Percentiles rank a stretch among this genome's conserved stretches.
Conservation (phyloP, 2,329 filamentous ascomycete species). For the Talaromyces sp. region DNA sequence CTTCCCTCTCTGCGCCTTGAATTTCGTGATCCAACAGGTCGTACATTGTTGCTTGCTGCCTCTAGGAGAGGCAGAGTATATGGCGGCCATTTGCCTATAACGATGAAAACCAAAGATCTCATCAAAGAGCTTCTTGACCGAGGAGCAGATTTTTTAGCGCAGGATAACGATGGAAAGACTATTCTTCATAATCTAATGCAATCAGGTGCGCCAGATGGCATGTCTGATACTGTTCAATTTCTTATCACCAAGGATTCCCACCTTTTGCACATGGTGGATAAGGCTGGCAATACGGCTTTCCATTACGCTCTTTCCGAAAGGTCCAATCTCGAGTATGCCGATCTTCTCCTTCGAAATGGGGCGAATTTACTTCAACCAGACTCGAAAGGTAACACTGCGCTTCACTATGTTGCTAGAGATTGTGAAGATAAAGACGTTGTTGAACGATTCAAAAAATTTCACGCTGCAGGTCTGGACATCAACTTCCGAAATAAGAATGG, state of each 20-base stretch:
- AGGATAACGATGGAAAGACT: slow-evolving; percentile 18
- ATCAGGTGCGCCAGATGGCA: background rate
- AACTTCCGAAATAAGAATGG: too few relatives aligned
- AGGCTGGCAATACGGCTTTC: slow-evolving; percentile 2
- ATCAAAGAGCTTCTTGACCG: slow-evolving; percentile 15
- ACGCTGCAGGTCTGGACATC: too few relatives aligned
- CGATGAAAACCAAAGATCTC: background rate
- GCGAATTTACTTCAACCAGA: slow-evolving; percentile 9
- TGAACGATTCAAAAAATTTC: too few relatives aligned
- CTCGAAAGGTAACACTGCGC: slow-evolving; percentile 4
- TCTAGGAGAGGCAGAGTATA: background rate
- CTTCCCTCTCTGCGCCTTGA: slow-evolving; percentile 12
- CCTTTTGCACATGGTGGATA: slow-evolving; percentile 5
- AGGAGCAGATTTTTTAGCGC: slow-evolving; percentile 15
- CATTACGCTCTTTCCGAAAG: slow-evolving; percentile 4
- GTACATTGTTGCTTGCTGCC: slow-evolving; percentile 10
- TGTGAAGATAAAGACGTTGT: too few relatives aligned
- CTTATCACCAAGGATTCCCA: too few relatives aligned
- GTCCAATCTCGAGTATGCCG: background rate
- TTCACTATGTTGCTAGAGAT: too few relatives aligned
- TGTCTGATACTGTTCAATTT: background rate
- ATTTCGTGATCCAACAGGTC: slow-evolving; percentile 4
- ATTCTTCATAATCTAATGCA: slow-evolving; percentile 6
- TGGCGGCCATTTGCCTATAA: background rate
- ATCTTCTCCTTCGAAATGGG: slow-evolving; percentile 8